Percentiles rank a stretch among this genome's conserved stretches.
These are phyloP conservation scores for Corylus heterophylla DNA, from an alignment of 306 rosid genomes.

Conservation along the genomic window DNA sequence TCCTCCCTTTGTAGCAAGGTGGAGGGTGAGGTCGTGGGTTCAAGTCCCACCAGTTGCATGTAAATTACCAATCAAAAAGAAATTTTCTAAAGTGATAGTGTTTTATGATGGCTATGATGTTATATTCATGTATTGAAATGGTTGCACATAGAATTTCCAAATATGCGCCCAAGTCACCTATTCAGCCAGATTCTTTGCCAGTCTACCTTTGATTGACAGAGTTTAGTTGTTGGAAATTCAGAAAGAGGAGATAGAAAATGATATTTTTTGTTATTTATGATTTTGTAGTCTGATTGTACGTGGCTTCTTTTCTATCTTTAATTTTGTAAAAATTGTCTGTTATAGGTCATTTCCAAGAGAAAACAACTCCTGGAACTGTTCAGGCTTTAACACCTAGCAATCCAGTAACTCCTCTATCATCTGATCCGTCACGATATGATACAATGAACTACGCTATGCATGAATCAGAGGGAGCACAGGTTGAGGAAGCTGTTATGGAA, in stretches of 20 bases:
- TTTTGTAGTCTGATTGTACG: neutral
- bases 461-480: constrained; percentile 51
- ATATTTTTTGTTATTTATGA: neutral
- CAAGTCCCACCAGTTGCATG: too few species aligned
- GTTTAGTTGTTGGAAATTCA: constrained; percentile 3
- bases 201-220: neutral
- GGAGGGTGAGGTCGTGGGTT: too few species aligned
- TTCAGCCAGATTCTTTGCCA: neutral
- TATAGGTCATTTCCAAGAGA: constrained; percentile 62
- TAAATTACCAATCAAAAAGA: too few species aligned
- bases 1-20: too few species aligned
- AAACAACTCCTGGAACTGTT: constrained; percentile 47
- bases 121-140: neutral
- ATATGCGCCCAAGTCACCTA: neutral
- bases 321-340: constrained; percentile 11
- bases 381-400: constrained; percentile 50
- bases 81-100: neutral
- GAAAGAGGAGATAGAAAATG: neutral
- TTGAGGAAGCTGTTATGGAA: constrained; percentile 46
- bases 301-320: constrained; percentile 5
- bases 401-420: constrained; percentile 55
- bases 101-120: neutral
- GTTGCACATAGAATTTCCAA: neutral
- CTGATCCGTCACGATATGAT: constrained; percentile 55
- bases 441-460: constrained; percentile 35